A percentile compares a stretch with the other conserved stretches of the same genome.
These are phyloP conservation scores for Plantago lanceolata DNA, from an alignment of 305 asterid genomes.

Conservation along the genomic window DNA sequence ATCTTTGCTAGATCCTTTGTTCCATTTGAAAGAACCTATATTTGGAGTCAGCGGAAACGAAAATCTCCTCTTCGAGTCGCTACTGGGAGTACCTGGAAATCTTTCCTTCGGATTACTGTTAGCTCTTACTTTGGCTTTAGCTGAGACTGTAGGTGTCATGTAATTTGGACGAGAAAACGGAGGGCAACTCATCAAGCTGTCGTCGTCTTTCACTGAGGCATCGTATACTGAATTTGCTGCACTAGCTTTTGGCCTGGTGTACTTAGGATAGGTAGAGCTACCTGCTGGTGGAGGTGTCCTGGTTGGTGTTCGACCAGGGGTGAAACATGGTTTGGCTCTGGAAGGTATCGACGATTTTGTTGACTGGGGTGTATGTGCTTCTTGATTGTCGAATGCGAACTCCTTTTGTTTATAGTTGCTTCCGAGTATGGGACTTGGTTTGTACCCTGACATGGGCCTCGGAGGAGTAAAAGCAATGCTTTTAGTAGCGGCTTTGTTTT, in stretches of 20 bases:
- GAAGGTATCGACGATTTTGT: conserved; percentile 56
- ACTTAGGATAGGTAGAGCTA: conserved; percentile 22
- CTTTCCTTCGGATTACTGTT: conserved; percentile 55
- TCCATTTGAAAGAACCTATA: conserved; percentile 52
- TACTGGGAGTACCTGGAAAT: conserved; percentile 36
- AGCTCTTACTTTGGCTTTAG: conserved; percentile 57
- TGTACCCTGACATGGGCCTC: conserved; percentile 49
- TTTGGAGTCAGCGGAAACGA: conserved; percentile 60
- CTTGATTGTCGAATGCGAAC: conserved; percentile 39
- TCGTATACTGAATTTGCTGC: conserved; percentile 31
- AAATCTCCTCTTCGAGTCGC: conserved; percentile 49
- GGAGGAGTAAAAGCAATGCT: conserved; percentile 38
- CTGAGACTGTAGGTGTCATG: conserved; percentile 66
- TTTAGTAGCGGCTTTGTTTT: conserved; percentile 26
- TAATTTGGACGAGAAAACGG: conserved; percentile 62
- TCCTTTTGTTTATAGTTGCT: conserved; percentile 29
- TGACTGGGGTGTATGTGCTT: conserved; percentile 62
- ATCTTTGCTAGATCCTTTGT: conserved; percentile 45
- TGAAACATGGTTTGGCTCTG: conserved; percentile 46
- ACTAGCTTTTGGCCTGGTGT: conserved; percentile 35
- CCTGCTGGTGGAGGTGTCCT: conserved; percentile 40
- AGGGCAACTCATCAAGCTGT: conserved; percentile 71
- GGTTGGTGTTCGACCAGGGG: conserved; percentile 55
- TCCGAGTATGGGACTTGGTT: conserved; percentile 46
- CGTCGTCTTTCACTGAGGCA: conserved; percentile 47